phyloP scores from a whole-genome alignment of 1,284 basidiomycete genomes.

The Ceratobasidium sp. region DNA sequence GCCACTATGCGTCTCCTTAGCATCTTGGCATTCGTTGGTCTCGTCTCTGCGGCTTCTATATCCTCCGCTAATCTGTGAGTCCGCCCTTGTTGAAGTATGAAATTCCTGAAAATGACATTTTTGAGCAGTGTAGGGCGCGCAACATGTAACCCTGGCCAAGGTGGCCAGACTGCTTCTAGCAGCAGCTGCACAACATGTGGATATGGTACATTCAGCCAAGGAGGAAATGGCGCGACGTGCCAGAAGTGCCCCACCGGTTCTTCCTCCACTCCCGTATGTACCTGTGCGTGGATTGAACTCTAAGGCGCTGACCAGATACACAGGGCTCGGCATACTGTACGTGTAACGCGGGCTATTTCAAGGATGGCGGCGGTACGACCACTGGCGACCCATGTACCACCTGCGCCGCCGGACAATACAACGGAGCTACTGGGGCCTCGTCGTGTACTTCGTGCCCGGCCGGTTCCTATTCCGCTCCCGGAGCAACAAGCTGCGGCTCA shows the following conservation, averaged over 20 bases:
- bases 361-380: not conserved
- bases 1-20: slow-evolving; percentile 31
- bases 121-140: not conserved
- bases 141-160: not conserved
- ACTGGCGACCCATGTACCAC: slow-evolving; percentile 4
- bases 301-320: not conserved
- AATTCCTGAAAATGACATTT: too few relatives aligned
- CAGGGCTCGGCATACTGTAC: not conserved
- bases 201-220: not conserved
- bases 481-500: not conserved
- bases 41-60: slow-evolving; percentile 17
- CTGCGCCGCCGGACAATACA: slow-evolving; percentile 21
- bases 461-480: not conserved
- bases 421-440: not conserved
- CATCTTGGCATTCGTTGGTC: not conserved
- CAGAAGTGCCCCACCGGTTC: slow-evolving; percentile 20
- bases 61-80: slow-evolving; percentile 1
- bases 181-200: not conserved
- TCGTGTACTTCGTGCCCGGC: not conserved
- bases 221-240: not conserved
- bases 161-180: not conserved
- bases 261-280: not conserved
- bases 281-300: not conserved
- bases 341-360: slow-evolving; percentile 2
- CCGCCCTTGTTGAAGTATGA: too few relatives aligned